Evolutionary conservation across 108 stramenopile genomes (phyloP).

Genomic region (Conticribra guillardii): DNA sequence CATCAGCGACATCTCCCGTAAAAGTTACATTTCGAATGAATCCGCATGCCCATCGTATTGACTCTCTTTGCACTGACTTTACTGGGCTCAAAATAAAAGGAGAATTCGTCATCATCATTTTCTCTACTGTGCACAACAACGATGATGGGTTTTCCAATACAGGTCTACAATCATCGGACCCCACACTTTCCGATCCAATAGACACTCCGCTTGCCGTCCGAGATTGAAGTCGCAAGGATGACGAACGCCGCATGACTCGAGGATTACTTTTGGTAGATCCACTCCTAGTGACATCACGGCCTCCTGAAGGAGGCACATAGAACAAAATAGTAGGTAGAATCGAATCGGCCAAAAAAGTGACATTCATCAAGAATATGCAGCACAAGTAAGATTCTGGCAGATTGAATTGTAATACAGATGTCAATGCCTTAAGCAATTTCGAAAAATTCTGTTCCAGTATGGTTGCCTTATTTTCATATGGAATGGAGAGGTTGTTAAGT

Average conservation of each 20-base stretch:
- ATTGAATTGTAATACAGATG: constrained; percentile 23
- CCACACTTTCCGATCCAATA: neutral
- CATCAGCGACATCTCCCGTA: constrained; percentile 4
- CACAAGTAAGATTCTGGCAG: constrained; percentile 51
- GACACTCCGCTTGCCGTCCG: neutral
- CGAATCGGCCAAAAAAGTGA: constrained; percentile 48
- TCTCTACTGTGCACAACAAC: constrained; percentile 24
- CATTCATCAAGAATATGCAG: constrained; percentile 52
- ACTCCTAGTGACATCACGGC: too few species aligned
- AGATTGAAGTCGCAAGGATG: constrained; percentile 4
- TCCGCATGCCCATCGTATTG: constrained; percentile 50
- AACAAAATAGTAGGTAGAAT: constrained; percentile 14
- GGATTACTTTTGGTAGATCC: neutral
- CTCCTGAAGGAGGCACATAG: constrained; percentile 1
- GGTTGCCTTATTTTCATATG: constrained; percentile 50
- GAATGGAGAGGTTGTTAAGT: constrained; percentile 59
- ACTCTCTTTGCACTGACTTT: constrained; percentile 36
- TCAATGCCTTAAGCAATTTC: constrained; percentile 31
- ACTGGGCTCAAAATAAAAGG: constrained; percentile 18
- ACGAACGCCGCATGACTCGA: neutral
- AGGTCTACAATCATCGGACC: neutral
- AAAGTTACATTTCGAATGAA: constrained; percentile 40
- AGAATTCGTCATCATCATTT: constrained; percentile 25
- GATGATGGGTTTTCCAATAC: constrained; percentile 27
- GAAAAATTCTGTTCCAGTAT: constrained; percentile 28